phyloP scores from a whole-genome alignment of 495 filamentous ascomycete genomes.

The Pyronema omphalodes region DNA sequence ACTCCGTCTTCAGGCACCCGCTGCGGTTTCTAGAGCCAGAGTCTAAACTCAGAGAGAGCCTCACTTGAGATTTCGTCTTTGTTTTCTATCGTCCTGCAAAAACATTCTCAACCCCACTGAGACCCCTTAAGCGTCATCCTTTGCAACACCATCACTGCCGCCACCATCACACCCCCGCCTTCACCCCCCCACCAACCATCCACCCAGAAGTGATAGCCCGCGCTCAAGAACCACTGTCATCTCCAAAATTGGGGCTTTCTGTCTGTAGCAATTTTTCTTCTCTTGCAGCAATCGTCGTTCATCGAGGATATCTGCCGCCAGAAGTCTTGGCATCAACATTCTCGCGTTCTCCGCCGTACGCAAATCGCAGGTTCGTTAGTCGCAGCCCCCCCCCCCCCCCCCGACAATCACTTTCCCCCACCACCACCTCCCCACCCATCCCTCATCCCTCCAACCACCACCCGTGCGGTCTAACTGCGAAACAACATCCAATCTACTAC shows the following conservation, averaged over 20 bases:
- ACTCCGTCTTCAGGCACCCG: too few species aligned
- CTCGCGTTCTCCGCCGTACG: neutral
- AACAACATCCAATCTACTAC: neutral
- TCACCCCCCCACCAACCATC: too few species aligned
- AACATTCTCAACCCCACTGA: too few species aligned
- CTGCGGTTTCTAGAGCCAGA: too few species aligned
- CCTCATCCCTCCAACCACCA: neutral
- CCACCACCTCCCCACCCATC: neutral
- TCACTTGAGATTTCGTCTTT: too few species aligned
- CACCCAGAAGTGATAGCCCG: too few species aligned
- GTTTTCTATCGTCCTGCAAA: too few species aligned
- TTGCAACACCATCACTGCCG: too few species aligned
- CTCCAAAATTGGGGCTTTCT: neutral
- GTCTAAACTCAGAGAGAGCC: too few species aligned
- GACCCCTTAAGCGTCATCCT: too few species aligned
- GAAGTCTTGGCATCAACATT: neutral
- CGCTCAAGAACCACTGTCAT: too few species aligned
- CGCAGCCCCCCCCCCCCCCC: neutral
- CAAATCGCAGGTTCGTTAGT: constrained; percentile 2
- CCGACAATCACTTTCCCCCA: neutral
- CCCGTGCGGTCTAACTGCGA: constrained; percentile 1
- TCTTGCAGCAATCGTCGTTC: neutral
- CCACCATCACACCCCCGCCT: too few species aligned
- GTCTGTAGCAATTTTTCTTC: neutral
- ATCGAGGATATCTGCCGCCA: neutral